Evolutionary conservation across 495 filamentous ascomycete species (phyloP).

Genomic region (Chaetomium fimeti): DNA sequence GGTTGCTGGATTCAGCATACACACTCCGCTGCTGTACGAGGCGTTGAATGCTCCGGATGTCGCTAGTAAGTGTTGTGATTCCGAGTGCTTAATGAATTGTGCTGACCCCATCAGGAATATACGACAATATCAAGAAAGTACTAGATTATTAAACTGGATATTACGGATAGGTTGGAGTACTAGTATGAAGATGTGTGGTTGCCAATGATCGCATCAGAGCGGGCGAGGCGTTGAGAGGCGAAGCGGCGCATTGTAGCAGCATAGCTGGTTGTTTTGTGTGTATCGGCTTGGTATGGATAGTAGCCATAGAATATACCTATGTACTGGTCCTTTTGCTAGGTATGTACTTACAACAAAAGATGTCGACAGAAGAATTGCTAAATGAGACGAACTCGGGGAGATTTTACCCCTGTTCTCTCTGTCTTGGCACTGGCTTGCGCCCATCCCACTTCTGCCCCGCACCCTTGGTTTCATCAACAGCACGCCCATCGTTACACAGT

Average conservation of each 20-base stretch:
- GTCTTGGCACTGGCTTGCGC: slow-evolving; percentile 16
- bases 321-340: not conserved
- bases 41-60: slow-evolving; percentile 88
- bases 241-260: slow-evolving; percentile 8
- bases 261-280: not conserved
- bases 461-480: slow-evolving; percentile 14
- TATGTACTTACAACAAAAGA: not conserved
- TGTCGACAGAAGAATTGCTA: not conserved
- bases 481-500: not conserved
- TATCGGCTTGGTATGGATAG: not conserved
- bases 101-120: slow-evolving; percentile 49
- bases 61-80: slow-evolving; percentile 63
- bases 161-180: not conserved
- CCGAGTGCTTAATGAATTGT: not conserved
- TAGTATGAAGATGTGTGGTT: not conserved
- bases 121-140: slow-evolving; percentile 52
- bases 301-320: not conserved
- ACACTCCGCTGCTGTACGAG: slow-evolving; percentile 80
- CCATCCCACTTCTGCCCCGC: slow-evolving; percentile 20
- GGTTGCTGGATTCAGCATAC: slow-evolving; percentile 88
- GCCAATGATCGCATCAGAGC: slow-evolving; percentile 8
- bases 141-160: slow-evolving; percentile 40
- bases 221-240: slow-evolving; percentile 20
- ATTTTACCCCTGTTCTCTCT: slow-evolving; percentile 3
- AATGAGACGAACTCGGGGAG: not conserved